Evolutionary conservation across 164 flowering plant genomes (phyloP), one percentile per base, ranked within the genome.

Genomic region (Protea cynaroides): DNA sequence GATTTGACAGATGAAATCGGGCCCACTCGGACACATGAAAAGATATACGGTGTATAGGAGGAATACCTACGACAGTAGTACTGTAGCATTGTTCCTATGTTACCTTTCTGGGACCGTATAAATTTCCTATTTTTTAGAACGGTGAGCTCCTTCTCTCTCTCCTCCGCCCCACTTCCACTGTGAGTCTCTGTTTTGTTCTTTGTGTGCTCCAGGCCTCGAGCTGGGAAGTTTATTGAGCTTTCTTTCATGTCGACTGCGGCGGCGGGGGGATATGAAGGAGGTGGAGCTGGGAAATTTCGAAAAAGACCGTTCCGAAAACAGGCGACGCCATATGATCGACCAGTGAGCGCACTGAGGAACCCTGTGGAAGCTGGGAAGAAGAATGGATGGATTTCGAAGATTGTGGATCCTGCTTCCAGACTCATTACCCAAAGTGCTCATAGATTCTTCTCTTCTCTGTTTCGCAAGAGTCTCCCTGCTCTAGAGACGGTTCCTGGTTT

Each of bases 261-360:
- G 24, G 79, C 64, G 44, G 85, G 75, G 8, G 46, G 75, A 4
- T 77, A 76, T 59, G 82, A 65, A 37, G 80, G 70, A 43, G 86
- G 82, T 37, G 83, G 72, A 2, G 87, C 84, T 0, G 93, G 93
- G 11, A 86, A 85, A 82, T 72, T 81, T 23, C 77, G 79, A 43
- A 81, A 73, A 71, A 74, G 64, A 50, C 79, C 85, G 1, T 67
- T 67, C n/a, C 66, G 86, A 23, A 68, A 72, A 62, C 21, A 62
- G 71, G 4, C 81, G 38, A 88, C 92, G 58, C 95, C 97, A 15
- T 91, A 91, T 65, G 91, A 85, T 63, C 84, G 97, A 0, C 97
- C 95, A 0, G 77, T 80, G 1, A 66, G 72, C 1, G 76, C 81
- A 11, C 51, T 77, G 15, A 56, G 85, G 24, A 76, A 72, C 68